Evolutionary conservation across 768 basidiomycete genomes (phyloP).

Genomic region (Mycena alexandri): DNA sequence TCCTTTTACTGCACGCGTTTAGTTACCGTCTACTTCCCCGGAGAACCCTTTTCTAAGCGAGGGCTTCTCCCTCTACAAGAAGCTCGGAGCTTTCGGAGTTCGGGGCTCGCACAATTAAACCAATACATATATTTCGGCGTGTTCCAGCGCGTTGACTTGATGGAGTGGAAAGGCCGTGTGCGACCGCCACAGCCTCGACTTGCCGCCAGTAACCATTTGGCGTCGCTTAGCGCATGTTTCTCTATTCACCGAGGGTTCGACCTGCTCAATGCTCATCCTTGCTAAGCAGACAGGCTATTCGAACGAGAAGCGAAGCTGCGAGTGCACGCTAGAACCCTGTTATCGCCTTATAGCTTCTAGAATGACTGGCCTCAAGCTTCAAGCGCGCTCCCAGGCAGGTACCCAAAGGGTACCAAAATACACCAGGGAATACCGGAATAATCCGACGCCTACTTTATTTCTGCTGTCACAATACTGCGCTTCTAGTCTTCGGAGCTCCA

Average conservation of each 20-base stretch:
- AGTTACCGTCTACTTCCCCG: background rate
- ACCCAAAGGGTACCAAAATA: no score
- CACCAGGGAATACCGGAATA: no score
- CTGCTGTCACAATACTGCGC: no score
- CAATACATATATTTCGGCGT: constrained; percentile 2
- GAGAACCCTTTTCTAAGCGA: constrained; percentile 4
- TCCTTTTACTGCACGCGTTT: background rate
- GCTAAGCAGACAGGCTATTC: background rate
- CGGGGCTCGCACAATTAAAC: background rate
- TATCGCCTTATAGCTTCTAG: background rate
- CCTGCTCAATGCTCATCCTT: no score
- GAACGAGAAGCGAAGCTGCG: background rate
- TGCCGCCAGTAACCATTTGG: no score
- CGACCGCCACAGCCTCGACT: no score
- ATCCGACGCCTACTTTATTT: no score
- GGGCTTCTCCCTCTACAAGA: background rate
- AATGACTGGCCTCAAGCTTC: background rate
- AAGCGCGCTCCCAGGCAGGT: no score
- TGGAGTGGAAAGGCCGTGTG: background rate
- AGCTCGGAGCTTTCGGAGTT: background rate
- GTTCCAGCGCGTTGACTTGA: constrained; percentile 8
- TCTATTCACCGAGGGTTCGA: no score
- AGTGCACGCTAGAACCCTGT: background rate
- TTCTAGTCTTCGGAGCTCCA: no score
- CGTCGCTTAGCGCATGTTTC: no score